Percentiles rank a stretch among this genome's conserved stretches.
Evolutionary conservation across 2,329 filamentous ascomycete genomes (phyloP).

Genomic region (Cladophialophora immunda): DNA sequence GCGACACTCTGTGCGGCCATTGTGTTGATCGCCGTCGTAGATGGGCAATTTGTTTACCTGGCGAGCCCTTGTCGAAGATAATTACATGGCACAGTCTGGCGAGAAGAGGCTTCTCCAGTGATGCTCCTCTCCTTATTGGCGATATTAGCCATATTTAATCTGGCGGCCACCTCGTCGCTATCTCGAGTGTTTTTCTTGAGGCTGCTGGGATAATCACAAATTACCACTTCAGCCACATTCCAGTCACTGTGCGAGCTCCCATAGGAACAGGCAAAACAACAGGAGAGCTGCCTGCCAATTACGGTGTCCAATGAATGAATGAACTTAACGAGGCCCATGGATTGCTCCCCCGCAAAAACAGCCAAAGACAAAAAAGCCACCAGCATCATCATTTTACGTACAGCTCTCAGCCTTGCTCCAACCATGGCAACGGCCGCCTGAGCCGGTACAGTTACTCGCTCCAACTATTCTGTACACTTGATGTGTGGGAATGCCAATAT

Average conservation of each 20-base stretch:
- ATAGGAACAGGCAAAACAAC: neutral
- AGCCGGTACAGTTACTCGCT: too few species aligned
- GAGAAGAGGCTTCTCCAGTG: too few species aligned
- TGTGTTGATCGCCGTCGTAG: neutral
- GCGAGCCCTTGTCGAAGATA: too few species aligned
- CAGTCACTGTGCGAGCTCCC: neutral
- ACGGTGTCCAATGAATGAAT: too few species aligned
- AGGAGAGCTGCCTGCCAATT: neutral
- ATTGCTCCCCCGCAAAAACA: neutral
- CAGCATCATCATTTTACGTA: conserved; percentile 7
- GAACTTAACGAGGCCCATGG: too few species aligned
- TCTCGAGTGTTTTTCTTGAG: too few species aligned
- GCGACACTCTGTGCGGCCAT: neutral
- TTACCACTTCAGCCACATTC: conserved; percentile 1
- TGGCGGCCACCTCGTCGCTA: too few species aligned
- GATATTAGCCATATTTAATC: too few species aligned
- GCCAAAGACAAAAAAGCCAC: neutral
- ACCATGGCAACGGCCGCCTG: neutral
- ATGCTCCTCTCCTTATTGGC: too few species aligned
- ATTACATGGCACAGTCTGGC: too few species aligned
- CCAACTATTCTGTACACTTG: neutral
- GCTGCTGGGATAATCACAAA: neutral
- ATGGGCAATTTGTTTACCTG: neutral
- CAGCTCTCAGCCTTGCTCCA: neutral
- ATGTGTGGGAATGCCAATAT: neutral